A percentile compares a stretch with the other conserved stretches of the same genome.
Evolutionary conservation across 2,329 filamentous ascomycete species (phyloP).

Genomic region (Kalmusia sp.): DNA sequence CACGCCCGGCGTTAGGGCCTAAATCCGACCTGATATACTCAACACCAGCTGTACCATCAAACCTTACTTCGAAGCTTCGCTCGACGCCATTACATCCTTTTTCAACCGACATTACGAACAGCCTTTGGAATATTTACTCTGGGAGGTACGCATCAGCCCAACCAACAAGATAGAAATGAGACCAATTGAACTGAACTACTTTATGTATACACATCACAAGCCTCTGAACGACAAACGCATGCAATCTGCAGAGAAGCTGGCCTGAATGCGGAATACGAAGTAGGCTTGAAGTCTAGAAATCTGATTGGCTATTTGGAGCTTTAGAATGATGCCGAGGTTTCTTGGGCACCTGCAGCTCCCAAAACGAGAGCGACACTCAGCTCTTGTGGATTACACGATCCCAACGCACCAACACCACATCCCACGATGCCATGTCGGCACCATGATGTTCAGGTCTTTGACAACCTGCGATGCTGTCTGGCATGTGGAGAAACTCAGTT

Average conservation of each 20-base stretch:
- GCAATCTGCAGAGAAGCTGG: neutral
- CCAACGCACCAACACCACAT: neutral
- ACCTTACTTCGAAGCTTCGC: no score
- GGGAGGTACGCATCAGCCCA: no score
- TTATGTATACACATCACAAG: neutral
- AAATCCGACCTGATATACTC: neutral
- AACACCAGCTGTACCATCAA: neutral
- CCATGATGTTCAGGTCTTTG: slow-evolving; percentile 19
- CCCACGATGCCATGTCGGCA: slow-evolving; percentile 14
- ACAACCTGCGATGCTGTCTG: slow-evolving; percentile 20
- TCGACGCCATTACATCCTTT: no score
- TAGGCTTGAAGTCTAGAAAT: neutral
- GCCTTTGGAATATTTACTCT: no score
- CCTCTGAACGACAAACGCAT: neutral
- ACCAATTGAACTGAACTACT: no score
- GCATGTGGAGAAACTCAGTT: slow-evolving; percentile 19
- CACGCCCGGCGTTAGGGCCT: neutral
- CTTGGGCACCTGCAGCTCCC: neutral
- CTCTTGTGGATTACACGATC: neutral
- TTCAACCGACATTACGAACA: no score
- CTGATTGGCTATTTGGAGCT: neutral
- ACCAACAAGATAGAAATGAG: no score
- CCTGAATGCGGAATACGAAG: neutral
- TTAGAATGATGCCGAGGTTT: neutral
- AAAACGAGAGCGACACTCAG: neutral